A percentile compares a stretch with the other conserved stretches of the same genome.
Evolutionary conservation across 768 basidiomycete genomes (phyloP).

Genomic region (Phlebiopsis gigantea): DNA sequence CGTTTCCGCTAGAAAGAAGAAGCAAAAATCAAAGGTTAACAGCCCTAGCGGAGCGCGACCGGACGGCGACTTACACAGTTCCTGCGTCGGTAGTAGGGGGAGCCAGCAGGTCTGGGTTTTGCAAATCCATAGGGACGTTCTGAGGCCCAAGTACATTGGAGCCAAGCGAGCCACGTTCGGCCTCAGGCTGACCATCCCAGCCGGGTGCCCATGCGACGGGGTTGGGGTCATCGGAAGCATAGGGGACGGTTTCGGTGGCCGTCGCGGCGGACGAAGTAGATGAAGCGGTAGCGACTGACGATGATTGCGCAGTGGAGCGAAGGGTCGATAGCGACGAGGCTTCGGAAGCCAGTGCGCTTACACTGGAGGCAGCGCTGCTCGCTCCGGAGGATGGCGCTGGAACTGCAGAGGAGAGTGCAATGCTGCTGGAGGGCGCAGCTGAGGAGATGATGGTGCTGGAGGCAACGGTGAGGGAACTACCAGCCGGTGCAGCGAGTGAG

Average conservation of each 20-base stretch:
- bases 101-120: constrained; percentile 22
- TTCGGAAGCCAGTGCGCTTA: not conserved
- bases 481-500: constrained; percentile 18
- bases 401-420: not conserved
- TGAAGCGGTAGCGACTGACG: constrained; percentile 1
- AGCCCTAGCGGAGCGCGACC: not conserved
- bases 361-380: not conserved
- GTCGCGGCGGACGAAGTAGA: constrained; percentile 7
- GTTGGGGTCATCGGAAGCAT: constrained; percentile 13
- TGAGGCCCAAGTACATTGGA: constrained; percentile 22
- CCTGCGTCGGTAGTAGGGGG: constrained; percentile 25
- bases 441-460: constrained; percentile 11
- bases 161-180: constrained; percentile 17
- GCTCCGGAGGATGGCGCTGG: not conserved
- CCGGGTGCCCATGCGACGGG: constrained; percentile 4
- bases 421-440: not conserved
- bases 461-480: constrained; percentile 14
- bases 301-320: not conserved
- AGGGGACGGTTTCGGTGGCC: constrained; percentile 5
- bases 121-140: constrained; percentile 20
- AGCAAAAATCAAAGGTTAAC: not conserved
- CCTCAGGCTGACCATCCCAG: constrained; percentile 7
- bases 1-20: constrained; percentile 12
- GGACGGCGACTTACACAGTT: constrained; percentile 14
- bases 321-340: not conserved